Percentiles rank a stretch among this genome's conserved stretches.
Conservation (phyloP, 2,329 filamentous ascomycete species). For the Botryotinia convoluta region DNA sequence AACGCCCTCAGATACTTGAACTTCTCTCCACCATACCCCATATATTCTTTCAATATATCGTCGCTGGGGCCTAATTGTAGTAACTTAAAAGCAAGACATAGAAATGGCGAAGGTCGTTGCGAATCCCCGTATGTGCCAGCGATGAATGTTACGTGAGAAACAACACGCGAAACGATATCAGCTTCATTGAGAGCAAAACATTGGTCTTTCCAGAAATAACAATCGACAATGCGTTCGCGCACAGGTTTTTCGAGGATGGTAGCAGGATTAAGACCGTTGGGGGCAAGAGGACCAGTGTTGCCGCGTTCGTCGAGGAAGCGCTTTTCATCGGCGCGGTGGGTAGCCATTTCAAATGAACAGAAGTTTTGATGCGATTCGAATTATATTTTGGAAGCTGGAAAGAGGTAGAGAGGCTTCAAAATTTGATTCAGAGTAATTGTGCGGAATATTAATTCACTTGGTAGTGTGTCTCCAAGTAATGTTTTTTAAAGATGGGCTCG, state of each 20-base stretch:
- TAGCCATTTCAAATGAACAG: conserved; percentile 37
- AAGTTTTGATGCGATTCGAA: background rate
- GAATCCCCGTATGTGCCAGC: conserved; percentile 83
- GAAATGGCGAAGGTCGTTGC: conserved; percentile 86
- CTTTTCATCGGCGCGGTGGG: conserved; percentile 75
- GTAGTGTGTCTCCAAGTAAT: background rate
- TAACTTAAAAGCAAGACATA: conserved; percentile 93
- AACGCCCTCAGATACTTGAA: conserved; percentile 89
- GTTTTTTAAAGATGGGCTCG: background rate
- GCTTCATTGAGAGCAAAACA: conserved; percentile 91
- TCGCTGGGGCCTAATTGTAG: conserved; percentile 81
- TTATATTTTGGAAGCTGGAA: background rate
- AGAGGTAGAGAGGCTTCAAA: background rate
- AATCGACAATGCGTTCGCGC: conserved; percentile 90
- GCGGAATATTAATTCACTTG: background rate
- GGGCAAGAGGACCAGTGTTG: conserved; percentile 70
- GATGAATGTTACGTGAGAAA: conserved; percentile 75
- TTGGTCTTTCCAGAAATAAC: conserved; percentile 98
- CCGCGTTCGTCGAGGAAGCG: conserved; percentile 89
- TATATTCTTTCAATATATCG: conserved; percentile 75
- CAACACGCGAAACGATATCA: conserved; percentile 82
- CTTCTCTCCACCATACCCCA: conserved; percentile 69
- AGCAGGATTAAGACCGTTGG: conserved; percentile 87
- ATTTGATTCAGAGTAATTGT: background rate
- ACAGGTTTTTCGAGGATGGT: conserved; percentile 94